Conservation (phyloP, 2,329 filamentous ascomycete species). For the Amylocarpus encephaloides region DNA sequence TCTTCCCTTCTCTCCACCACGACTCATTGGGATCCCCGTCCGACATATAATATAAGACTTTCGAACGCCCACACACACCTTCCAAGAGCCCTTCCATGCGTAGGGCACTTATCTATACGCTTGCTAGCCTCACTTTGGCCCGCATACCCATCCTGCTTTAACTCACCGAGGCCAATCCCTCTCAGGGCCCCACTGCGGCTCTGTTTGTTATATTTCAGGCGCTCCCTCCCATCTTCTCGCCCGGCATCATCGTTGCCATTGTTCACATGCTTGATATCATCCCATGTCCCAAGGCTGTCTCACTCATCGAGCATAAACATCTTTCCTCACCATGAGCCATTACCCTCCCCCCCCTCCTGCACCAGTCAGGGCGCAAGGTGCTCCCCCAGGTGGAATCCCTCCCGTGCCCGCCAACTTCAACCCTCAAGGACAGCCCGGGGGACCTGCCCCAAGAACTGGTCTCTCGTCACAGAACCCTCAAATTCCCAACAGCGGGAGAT, state of each 20-base stretch:
- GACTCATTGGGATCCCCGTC: no score
- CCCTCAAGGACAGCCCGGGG: not conserved
- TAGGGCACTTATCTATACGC: not conserved
- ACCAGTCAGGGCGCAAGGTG: not conserved
- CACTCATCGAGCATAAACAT: not conserved
- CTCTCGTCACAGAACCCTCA: not conserved
- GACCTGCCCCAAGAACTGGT: not conserved
- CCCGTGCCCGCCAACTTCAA: not conserved
- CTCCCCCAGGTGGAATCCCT: constrained; percentile 1
- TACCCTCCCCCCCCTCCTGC: constrained; percentile 15
- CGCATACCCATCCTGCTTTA: not conserved
- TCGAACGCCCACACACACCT: not conserved
- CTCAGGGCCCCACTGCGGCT: not conserved
- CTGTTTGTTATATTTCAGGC: not conserved
- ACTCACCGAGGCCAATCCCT: not conserved
- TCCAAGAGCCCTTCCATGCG: no score
- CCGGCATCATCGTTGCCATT: constrained; percentile 2
- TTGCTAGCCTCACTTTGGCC: constrained; percentile 5
- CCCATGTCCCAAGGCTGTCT: not conserved
- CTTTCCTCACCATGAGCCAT: not conserved
- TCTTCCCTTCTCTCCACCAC: not conserved
- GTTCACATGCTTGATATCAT: not conserved
- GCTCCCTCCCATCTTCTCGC: constrained; percentile 2
- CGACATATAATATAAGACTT: not conserved
- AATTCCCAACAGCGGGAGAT: constrained; percentile 2